Evolutionary conservation across 495 filamentous ascomycete species (phyloP), one percentile per base, ranked within the genome.

Genomic region (Neurospora intermedia): DNA sequence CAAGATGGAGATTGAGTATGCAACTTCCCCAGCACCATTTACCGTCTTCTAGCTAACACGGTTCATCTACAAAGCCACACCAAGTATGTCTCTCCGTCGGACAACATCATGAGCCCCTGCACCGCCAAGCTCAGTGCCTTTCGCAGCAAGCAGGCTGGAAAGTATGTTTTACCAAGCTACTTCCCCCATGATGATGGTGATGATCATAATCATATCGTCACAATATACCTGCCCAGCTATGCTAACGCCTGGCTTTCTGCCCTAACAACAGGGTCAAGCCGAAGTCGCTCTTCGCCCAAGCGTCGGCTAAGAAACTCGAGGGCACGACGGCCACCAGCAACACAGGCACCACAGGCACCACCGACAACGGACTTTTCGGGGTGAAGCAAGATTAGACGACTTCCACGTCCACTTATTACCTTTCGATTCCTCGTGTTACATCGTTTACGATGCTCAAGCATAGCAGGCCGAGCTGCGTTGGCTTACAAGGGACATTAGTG

Each of bases 21-120:
- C 41, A 27, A 16, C 38, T n/a, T 23, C 4, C 16, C 69, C 18
- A 46, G 18, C 5, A 31, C 27, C 27, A 31, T n/a, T n/a, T n/a
- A n/a, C n/a, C n/a, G 43, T 39, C 6, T 8, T 31, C 27, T 31
- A 8, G 70, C 7, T 40, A 62, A 27, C 39, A 39, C 10, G 40
- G 69, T 46, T 43, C 23, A 20, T 54, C 3, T 39, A 5, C 16
- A 73, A 70, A 82, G 81, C 38, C 84, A 89, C 71, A 87, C 89
- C 77, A 83, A 87, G 73, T 98, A 96, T 83, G 84, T 97, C 79
- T 96, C 92, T n/a, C 94, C 94, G 0, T 96, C 93, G 13, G 94
- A 98, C 78, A 91, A 89, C 80, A 93, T 98, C 82, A 91, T 96
- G 91, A 94, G 91, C 74, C 94, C 94, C 18, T 94, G 93, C 82